Base-by-base conservation (phyloP, 768 basidiomycete species). In the Russula sp. region DNA sequence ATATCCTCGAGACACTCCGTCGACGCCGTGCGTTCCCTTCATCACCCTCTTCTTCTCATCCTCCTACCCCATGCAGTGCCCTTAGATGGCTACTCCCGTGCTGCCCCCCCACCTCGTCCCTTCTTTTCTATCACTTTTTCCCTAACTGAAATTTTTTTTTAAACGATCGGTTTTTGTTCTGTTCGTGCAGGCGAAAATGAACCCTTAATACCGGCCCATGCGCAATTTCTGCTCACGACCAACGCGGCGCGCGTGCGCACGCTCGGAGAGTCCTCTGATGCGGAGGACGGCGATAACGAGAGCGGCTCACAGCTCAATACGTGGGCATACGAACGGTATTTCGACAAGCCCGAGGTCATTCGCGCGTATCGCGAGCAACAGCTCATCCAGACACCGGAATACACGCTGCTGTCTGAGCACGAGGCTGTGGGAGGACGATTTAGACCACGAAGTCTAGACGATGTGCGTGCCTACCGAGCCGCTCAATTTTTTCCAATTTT, bases 1-100 rank as follows among this genome's bases (percentile, higher is more conserved):
- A 92, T 84, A 90, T 95, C 73, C 75, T 93, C 67, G 92, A 94
- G 69, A 88, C 87, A 67, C 81, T 88, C 70, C 84, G 85, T 76
- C 84, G 84, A 75, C 87, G 85, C 79, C 77, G 93, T 93, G 73
- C 72, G 86, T 81, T 42, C 57, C 54, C 60, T 22, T 24, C 24
- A 42, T 34, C 28, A 40, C 36, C 51, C 30, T 40, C 28, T 55
- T 51, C 59, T 5, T 20, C 40, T 48, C 38, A 24, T 24, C 40
- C 18, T 36, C 36, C 18, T 38, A n/a, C 22, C 20, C 22, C 30
- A 32, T 30, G 48, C 38, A 48, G 22, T 22, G 46, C 48, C n/a
- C 30, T 22, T 42, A 4, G 10, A 26, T 18, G 22, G 14, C 52
- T 11, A 32, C 44, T 59, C 58, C 54, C 58, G 52, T 57, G 44